Base-by-base conservation (phyloP, 768 basidiomycete species). In the Rhodosporidiobolus sp. region DNA sequence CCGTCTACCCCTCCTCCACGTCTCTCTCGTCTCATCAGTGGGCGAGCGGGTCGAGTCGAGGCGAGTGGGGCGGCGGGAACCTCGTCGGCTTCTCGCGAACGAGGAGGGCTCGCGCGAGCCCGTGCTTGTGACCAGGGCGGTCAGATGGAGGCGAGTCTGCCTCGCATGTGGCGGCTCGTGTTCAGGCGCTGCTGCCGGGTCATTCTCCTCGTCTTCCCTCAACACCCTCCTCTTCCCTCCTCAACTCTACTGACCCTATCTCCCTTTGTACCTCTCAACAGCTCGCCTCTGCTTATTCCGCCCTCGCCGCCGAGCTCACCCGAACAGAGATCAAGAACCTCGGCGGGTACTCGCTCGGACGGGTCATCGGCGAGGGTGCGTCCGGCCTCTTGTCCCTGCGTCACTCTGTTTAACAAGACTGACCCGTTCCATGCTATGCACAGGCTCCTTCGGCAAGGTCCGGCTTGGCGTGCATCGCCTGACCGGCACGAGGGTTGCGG, bases 371-470 rank as follows among this genome's bases (percentile, higher is more conserved):
- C 20, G 80, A 83, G 78, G 82, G 82, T 81, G 48, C 34, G 80
- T 58, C 9, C 6, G 34, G 24, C 14, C n/a, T 53, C 14, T 26
- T 53, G 9, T 8, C n/a, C 52, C 19, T 32, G 7, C 54, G 38
- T 14, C 8, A 43, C 26, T 19, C 30, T 38, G 45, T 30, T 48
- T 38, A 11, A 19, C 19, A 14, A 1, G 4, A 50, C 5, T 16
- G 6, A 0, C 35, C 1, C 32, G 4, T 19, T 63, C 32, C 24
- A 22, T 17, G 22, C 5, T 8, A 10, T 34, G 9, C 50, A 7
- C 77, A 95, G 94, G 94, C 73, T 88, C 95, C 56, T 98, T 94
- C 81, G 95, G 95, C 49, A 94, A 93, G 80, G 95, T 98, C 43
- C 88, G 94, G 63, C 85, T 99, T 80, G 96, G 94, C 64, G 92